Base-by-base conservation (phyloP, 208 protist genomes). In the Trypanosoma melophagium region DNA sequence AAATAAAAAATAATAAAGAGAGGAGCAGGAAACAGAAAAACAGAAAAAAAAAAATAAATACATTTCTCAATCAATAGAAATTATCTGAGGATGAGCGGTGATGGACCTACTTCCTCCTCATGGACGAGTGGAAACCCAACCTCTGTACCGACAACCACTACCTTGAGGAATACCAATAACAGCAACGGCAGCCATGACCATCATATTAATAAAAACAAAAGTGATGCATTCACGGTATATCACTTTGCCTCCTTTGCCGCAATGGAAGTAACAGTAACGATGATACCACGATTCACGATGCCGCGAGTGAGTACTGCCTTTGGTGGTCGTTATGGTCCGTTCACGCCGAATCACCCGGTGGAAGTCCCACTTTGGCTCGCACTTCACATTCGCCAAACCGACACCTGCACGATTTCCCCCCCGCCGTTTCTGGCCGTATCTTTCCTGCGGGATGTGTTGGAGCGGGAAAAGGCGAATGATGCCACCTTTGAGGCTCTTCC, bases 351-450 rank as follows among this genome's bases (percentile, higher is more conserved):
- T 71, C 88, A 84, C 67, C 87, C 90, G 4, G 72, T 89, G 2
- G 77, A 87, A 10, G 80, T 96, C 12, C 90, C 90, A 9, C 77
- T 96, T 49, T 96, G 87, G 86, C 81, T 96, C 19, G 90, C 87
- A 13, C 76, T 96, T 16, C 83, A 94, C 67, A 75, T 96, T 17
- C 84, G 81, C 0, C 83, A 91, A 56, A 96, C 87, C 7, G 84
- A 89, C 69, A 86, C 84, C n/a, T 96, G 90, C 72, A 74, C 73
- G 12, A 79, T 96, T 21, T 60, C 69, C 16, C 77, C 80, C 0
- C 90, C 90, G 3, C 61, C 79, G 25, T 94, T 87, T 63, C 61
- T 93, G 28, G 61, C 67, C 10, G 25, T 90, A 19, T 60, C 74
- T n/a, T 81, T 85, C 58, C 74, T 96, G 10, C 71, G 66, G 19